Evolutionary conservation across 495 filamentous ascomycete species (phyloP).

Genomic region (Trichoderma parareesei): DNA sequence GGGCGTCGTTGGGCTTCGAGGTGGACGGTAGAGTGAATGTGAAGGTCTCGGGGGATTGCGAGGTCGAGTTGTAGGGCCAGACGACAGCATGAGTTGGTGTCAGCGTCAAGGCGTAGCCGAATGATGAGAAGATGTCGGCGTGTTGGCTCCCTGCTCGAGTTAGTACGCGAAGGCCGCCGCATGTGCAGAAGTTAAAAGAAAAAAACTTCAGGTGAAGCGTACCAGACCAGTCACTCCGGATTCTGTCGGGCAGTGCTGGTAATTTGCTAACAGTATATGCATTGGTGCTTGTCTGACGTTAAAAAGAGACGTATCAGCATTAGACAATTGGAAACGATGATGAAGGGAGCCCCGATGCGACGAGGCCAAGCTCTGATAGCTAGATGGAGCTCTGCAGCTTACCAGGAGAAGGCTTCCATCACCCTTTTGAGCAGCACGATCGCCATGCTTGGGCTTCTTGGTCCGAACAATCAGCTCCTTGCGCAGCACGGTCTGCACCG

Average conservation of each 20-base stretch:
- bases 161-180: conserved; percentile 19
- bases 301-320: not conserved
- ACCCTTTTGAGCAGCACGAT: conserved; percentile 42
- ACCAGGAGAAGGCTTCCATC: conserved; percentile 60
- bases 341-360: not conserved
- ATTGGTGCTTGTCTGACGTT: conserved; percentile 67
- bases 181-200: not conserved
- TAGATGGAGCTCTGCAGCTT: conserved; percentile 23
- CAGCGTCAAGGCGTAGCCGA: conserved; percentile 67
- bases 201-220: conserved; percentile 36
- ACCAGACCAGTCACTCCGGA: conserved; percentile 47
- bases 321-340: not conserved
- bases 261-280: conserved; percentile 82
- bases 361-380: not conserved
- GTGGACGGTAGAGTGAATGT: conserved; percentile 67
- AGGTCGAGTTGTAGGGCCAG: conserved; percentile 73
- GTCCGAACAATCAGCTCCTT: conserved; percentile 54
- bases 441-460: conserved; percentile 47
- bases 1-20: conserved; percentile 54
- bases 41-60: conserved; percentile 59
- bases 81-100: conserved; percentile 73
- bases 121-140: conserved; percentile 56
- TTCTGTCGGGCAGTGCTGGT: conserved; percentile 65
- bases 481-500: conserved; percentile 19
- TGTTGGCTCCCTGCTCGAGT: conserved; percentile 41